A percentile compares a stretch with the other conserved stretches of the same genome.
These are phyloP conservation scores for Cytospora schulzeri DNA, from an alignment of 2,329 filamentous ascomycete genomes.

Conservation along the genomic window DNA sequence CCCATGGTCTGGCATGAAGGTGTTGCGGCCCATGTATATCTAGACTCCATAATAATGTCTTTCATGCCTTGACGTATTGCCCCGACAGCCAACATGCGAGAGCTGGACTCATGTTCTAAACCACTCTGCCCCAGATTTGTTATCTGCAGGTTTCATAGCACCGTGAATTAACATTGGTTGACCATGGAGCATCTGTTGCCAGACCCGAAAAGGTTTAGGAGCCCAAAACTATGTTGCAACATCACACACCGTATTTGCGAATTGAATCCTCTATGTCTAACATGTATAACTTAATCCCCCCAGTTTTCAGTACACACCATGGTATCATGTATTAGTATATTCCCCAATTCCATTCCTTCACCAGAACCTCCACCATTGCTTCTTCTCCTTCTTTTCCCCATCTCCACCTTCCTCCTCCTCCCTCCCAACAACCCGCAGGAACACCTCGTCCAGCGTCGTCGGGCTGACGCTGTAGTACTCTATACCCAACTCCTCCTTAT, in stretches of 20 bases:
- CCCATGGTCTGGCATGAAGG: not conserved
- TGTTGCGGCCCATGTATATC: too few species aligned
- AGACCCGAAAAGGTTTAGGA: too few species aligned
- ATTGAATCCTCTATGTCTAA: not conserved
- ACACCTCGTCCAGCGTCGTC: conserved; percentile 89
- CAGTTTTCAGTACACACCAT: not conserved
- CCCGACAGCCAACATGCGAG: too few species aligned
- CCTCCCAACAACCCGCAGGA: conserved; percentile 79
- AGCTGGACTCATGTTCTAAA: too few species aligned
- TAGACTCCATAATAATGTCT: too few species aligned
- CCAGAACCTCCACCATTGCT: conserved; percentile 15
- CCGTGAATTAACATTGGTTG: too few species aligned
- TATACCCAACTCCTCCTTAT: conserved; percentile 68
- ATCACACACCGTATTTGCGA: not conserved
- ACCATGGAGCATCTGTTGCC: too few species aligned
- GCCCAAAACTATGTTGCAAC: too few species aligned
- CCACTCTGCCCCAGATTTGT: too few species aligned
- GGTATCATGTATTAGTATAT: conserved; percentile 13
- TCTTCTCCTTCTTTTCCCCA: conserved; percentile 32
- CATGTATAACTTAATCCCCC: not conserved
- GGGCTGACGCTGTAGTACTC: conserved; percentile 87
- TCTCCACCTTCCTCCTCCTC: conserved; percentile 65
- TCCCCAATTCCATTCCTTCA: not conserved
- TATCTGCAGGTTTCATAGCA: too few species aligned
- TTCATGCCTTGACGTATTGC: too few species aligned